These are phyloP conservation scores for Populus hybrid DNA, from an alignment of 441 rosid species.

Conservation along the genomic window DNA sequence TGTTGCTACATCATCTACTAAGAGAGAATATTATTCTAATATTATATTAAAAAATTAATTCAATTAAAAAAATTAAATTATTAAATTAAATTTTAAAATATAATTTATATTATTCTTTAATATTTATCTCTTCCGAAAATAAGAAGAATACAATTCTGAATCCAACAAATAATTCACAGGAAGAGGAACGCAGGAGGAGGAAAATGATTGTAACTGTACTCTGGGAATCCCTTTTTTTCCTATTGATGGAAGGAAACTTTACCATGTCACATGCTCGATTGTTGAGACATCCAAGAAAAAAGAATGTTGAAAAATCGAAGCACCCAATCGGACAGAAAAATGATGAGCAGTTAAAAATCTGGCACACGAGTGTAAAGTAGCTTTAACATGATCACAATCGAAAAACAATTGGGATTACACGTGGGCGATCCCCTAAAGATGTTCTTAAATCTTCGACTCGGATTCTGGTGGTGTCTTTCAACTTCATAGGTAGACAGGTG, in stretches of 20 bases:
- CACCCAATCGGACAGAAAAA: not conserved
- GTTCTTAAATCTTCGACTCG: not conserved
- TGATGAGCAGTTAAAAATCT: not conserved
- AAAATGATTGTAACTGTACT: not conserved
- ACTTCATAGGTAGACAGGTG: not conserved
- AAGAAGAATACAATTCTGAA: too few species aligned
- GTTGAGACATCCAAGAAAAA: not conserved
- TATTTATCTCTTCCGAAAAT: too few species aligned
- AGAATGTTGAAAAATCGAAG: not conserved
- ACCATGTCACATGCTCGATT: not conserved
- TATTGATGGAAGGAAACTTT: not conserved
- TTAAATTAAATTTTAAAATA: too few species aligned
- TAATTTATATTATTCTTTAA: too few species aligned
- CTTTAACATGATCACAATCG: not conserved
- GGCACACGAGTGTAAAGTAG: too few species aligned
- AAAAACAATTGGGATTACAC: not conserved
- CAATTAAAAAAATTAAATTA: too few species aligned
- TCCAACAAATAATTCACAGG: too few species aligned
- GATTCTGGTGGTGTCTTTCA: not conserved
- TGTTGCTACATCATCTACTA: rapidly evolving
- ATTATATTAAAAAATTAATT: rapidly evolving
- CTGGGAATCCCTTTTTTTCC: not conserved
- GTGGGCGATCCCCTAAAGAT: not conserved
- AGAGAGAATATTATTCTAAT: rapidly evolving
- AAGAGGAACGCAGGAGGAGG: not conserved